Evolutionary conservation across 31 red algal species (phyloP).

Genomic region (Porphyra umbilicalis): DNA sequence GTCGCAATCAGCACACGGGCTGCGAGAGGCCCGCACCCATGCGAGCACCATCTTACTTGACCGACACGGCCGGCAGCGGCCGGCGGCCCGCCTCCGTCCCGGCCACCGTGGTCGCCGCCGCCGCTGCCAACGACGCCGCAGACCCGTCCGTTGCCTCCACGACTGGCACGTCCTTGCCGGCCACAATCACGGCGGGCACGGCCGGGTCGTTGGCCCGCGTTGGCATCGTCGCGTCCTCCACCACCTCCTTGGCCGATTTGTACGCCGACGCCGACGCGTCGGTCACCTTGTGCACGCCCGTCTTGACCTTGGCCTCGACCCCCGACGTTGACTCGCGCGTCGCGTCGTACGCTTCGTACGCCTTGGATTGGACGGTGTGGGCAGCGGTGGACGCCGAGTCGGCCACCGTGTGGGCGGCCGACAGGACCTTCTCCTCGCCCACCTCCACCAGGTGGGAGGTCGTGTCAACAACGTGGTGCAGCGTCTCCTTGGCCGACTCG

Average conservation of each 20-base stretch:
- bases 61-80: too few relatives aligned
- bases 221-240: not conserved
- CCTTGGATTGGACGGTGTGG: too few relatives aligned
- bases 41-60: too few relatives aligned
- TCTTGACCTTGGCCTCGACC: not conserved
- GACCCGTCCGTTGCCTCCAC: not conserved
- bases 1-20: too few relatives aligned
- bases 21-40: too few relatives aligned
- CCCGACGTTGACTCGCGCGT: not conserved
- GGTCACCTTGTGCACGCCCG: not conserved
- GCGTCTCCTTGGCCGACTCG: too few relatives aligned
- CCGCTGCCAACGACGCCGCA: not conserved
- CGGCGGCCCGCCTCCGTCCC: too few relatives aligned
- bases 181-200: not conserved
- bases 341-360: not conserved
- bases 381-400: too few relatives aligned
- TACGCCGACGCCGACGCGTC: not conserved
- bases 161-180: not conserved
- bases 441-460: not conserved
- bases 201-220: not conserved
- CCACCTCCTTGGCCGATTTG: not conserved
- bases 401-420: too few relatives aligned
- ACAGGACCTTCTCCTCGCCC: too few relatives aligned
- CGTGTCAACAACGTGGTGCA: not conserved
- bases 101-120: too few relatives aligned